Percentiles rank a stretch among this genome's conserved stretches.
phyloP scores from a whole-genome alignment of 2,329 filamentous ascomycete species.

The Pseudogymnoascus sp. region DNA sequence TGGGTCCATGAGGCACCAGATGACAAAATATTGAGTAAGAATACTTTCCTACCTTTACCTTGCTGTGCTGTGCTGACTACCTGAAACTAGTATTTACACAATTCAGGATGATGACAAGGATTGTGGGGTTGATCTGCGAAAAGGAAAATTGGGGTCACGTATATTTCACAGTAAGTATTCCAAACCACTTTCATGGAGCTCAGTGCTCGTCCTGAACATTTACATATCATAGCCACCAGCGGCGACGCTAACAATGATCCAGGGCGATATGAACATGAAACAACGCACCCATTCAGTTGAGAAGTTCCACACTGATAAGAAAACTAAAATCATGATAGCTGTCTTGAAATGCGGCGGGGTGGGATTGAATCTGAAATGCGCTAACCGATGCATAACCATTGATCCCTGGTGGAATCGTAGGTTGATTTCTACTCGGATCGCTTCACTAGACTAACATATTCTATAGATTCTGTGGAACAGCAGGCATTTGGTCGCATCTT shows the following conservation, averaged over 20 bases:
- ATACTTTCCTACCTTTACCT: neutral
- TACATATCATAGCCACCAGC: neutral
- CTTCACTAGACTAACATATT: too few relatives aligned
- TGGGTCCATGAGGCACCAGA: slow-evolving; percentile 35
- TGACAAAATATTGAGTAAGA: slow-evolving; percentile 38
- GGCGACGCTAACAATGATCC: slow-evolving; percentile 20
- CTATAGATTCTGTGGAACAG: slow-evolving; percentile 41
- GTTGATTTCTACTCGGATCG: too few relatives aligned
- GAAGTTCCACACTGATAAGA: slow-evolving; percentile 34
- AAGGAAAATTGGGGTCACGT: slow-evolving; percentile 38
- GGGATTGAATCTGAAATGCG: slow-evolving; percentile 49
- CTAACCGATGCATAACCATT: slow-evolving; percentile 36
- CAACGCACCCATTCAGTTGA: slow-evolving; percentile 38
- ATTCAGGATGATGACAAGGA: slow-evolving; percentile 44
- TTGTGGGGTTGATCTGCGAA: slow-evolving; percentile 42
- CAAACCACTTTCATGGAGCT: neutral
- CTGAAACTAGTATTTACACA: slow-evolving; percentile 47
- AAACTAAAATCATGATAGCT: slow-evolving; percentile 42
- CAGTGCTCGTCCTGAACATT: neutral
- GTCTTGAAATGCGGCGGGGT: slow-evolving; percentile 47
- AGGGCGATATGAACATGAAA: slow-evolving; percentile 39
- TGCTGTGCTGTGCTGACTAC: neutral
- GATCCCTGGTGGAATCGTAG: slow-evolving; percentile 34
- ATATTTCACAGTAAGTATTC: slow-evolving; percentile 24
- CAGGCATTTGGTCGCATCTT: slow-evolving; percentile 55